Evolutionary conservation across 208 protist genomes (phyloP), one percentile per base, ranked within the genome.

Genomic region (Acanthamoeba royreba): DNA sequence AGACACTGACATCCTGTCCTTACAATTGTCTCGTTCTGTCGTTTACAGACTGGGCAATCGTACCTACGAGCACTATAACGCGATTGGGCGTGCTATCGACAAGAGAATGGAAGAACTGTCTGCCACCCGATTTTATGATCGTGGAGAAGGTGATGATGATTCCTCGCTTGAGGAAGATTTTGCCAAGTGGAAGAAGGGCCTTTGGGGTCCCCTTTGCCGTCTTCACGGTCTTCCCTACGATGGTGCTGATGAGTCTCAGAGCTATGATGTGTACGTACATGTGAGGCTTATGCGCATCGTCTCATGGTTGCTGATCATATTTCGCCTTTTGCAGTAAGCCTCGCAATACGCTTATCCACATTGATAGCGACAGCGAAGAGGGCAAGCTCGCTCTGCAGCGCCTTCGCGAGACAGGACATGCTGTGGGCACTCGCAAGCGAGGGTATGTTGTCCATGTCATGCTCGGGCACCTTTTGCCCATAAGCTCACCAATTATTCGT

Each of bases 31-130:
- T 63, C 4, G 15, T 4, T 58, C 31, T 79, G 77, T 61, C 17
- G 93, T 99, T 2, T 99, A 99, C 93, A 98, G 96, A 0, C 94
- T 99, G 11, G 98, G 98, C 28, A 98, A 99, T 92, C 98, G 94
- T 40, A 98, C 98, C n/a, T 99, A 99, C 96, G 98, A 99, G 94
- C 98, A 99, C 95, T 99, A 98, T 94, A 98, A 98, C 77, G 92
- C 95, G 8, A 93, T 98, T 33, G 96, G 95, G 22, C 87, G 87
- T 13, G 88, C 86, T 19, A 72, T 97, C 47, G 97, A 98, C 92
- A 53, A 88, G 19, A 11, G 66, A 40, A 42, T 97, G 46, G 85
- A 93, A n/a, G 92, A 94, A 42, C 89, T 96, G 11, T 97, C 96
- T 33, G 97, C 63, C n/a, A 22, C 79, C 4, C 94, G 94, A 3